Evolutionary conservation across 2,329 filamentous ascomycete genomes (phyloP).

Genomic region (Alternaria triticimaculans): DNA sequence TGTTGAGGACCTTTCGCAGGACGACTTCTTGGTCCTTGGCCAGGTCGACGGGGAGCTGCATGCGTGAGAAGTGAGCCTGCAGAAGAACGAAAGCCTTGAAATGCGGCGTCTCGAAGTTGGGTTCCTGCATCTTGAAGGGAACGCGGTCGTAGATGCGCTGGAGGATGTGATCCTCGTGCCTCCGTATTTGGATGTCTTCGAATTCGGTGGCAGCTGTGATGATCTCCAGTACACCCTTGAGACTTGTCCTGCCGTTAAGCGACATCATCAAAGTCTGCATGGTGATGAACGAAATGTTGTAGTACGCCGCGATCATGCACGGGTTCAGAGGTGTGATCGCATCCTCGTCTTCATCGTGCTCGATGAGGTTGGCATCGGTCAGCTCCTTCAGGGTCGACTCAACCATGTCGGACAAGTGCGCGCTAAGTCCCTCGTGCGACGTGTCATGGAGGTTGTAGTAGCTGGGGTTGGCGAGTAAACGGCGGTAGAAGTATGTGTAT

Average conservation of each 20-base stretch:
- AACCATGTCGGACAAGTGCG: conserved; percentile 91
- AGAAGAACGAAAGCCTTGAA: conserved; percentile 98
- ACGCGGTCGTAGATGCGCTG: conserved; percentile 92
- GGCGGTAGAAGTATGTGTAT: conserved; percentile 97
- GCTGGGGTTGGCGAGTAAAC: conserved; percentile 91
- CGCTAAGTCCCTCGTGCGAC: conserved; percentile 90
- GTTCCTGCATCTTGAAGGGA: conserved; percentile 92
- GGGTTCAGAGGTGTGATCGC: conserved; percentile 88
- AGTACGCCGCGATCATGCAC: conserved; percentile 98
- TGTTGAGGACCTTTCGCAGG: conserved; percentile 80
- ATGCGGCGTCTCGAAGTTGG: conserved; percentile 88
- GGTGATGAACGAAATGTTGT: conserved; percentile 98
- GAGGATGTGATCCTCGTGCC: conserved; percentile 87
- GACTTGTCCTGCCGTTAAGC: conserved; percentile 84
- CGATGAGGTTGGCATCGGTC: conserved; percentile 91
- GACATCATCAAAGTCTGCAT: conserved; percentile 99
- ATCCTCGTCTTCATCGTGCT: conserved; percentile 88
- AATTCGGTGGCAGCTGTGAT: conserved; percentile 97
- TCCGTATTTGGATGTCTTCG: conserved; percentile 89
- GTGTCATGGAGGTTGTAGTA: conserved; percentile 92
- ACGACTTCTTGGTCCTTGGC: conserved; percentile 95
- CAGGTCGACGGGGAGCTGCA: conserved; percentile 94
- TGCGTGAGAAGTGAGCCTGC: conserved; percentile 95
- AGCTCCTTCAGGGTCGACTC: conserved; percentile 92
- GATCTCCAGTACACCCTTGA: conserved; percentile 97